Evolutionary conservation across 805 yeast species (phyloP), one percentile per base, ranked within the genome.

Genomic region (Saccharomycopsis capsularis): DNA sequence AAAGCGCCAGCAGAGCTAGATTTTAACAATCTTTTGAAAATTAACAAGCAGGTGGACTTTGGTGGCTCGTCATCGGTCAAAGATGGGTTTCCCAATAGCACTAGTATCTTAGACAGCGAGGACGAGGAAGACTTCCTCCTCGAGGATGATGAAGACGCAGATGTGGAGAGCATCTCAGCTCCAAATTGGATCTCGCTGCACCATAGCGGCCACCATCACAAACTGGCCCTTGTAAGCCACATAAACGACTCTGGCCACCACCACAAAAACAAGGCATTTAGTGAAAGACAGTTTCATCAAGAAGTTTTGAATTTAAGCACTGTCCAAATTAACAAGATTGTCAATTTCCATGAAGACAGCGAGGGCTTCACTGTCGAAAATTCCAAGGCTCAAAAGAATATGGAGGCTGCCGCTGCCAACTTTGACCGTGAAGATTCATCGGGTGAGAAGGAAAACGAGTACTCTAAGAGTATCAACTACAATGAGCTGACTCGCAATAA

Each of bases 11-110:
- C 22, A 15, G 41, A 36, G 22, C 19, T 36, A 24, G 47, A 44
- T 36, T 44, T 44, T 36, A 38, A 27, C 5, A 37, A 36, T 27
- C 21, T 44, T 15, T 36, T 44, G 32, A 44, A 36, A 36, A 37
- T 44, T n/a, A 44, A 44, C 24, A 44, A 37, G 27, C 34, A 36
- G 7, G 16, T 34, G 2, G 21, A 21, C 7, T n/a, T n/a, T n/a
- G 25, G 16, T 24, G 38, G 25, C 9, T 37, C 47, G 23, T 38
- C 23, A 4, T 38, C 40, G n/a, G 16, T 37, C 6, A n/a, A n/a
- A n/a, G 23, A 46, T 6, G 27, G 40, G 27, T 34, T 21, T 18
- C 42, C 39, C 7, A 35, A 25, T 11, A 30, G 24, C 15, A 19
- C 34, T 16, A 30, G 48, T 22, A 18, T 38, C 13, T n/a, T 38